Percentiles rank a stretch among this genome's conserved stretches.
Evolutionary conservation across 2,329 filamentous ascomycete genomes (phyloP).

Genomic region (Aspergillus fijiensis): DNA sequence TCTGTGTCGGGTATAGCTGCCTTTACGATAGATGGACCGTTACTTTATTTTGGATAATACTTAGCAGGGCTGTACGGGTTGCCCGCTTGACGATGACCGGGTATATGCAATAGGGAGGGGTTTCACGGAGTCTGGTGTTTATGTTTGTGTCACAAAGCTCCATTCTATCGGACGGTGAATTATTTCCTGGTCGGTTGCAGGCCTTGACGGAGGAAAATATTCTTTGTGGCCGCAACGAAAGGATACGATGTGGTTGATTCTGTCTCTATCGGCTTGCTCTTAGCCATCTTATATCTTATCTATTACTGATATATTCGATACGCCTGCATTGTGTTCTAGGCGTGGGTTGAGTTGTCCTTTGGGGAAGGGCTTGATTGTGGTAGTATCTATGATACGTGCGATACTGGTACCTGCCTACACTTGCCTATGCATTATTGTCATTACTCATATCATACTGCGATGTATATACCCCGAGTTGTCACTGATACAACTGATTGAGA

Average conservation of each 20-base stretch:
- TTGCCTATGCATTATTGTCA: background rate
- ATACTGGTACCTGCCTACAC: background rate
- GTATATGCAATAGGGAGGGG: conserved; percentile 10
- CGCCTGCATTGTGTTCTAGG: background rate
- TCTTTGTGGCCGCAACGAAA: background rate
- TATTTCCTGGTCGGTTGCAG: background rate
- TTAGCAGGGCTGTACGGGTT: conserved; percentile 9
- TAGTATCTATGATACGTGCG: background rate
- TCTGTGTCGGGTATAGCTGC: conserved; percentile 19
- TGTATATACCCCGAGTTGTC: background rate
- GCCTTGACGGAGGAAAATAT: background rate
- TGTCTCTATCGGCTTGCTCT: background rate
- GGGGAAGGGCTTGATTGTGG: background rate
- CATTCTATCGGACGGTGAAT: background rate
- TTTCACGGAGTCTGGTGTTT: conserved; percentile 11
- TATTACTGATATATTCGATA: background rate
- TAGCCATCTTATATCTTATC: background rate
- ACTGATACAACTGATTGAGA: background rate
- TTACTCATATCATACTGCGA: background rate
- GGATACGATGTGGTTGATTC: background rate
- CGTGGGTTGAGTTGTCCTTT: background rate
- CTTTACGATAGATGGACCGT: conserved; percentile 19
- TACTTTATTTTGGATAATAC: conserved; percentile 27
- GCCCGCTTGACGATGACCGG: conserved; percentile 10
- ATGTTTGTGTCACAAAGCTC: background rate